A percentile compares a stretch with the other conserved stretches of the same genome.
phyloP scores from a whole-genome alignment of 2,329 filamentous ascomycete species.

The Colletotrichum graminicola region DNA sequence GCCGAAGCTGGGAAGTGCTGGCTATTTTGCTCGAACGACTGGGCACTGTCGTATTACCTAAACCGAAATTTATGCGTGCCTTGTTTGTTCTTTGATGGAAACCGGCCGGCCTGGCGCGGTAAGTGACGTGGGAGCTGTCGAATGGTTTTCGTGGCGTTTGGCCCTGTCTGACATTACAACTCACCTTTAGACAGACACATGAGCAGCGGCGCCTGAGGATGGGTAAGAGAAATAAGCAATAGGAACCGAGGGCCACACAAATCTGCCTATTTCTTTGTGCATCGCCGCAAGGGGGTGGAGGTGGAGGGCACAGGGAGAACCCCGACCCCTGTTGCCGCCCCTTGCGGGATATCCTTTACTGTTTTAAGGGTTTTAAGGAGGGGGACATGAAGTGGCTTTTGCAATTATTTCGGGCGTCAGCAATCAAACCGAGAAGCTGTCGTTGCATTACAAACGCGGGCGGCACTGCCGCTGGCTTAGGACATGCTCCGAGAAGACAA shows the following conservation, averaged over 20 bases:
- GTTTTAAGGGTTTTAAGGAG: constrained; percentile 7
- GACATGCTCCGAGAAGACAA: constrained; percentile 5
- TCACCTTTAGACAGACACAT: constrained; percentile 6
- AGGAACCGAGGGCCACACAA: no score
- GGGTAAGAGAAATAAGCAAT: no score
- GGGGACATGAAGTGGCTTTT: constrained; percentile 15
- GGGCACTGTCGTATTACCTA: background rate
- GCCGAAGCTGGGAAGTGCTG: constrained; percentile 17
- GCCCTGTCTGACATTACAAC: constrained; percentile 18
- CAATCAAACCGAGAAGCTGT: constrained; percentile 16
- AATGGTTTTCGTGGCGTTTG: constrained; percentile 20
- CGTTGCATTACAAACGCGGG: constrained; percentile 17
- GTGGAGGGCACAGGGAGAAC: constrained; percentile 12
- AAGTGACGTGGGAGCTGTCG: constrained; percentile 32
- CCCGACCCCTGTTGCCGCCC: constrained; percentile 16
- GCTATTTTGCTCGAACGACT: constrained; percentile 14
- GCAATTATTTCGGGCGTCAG: constrained; percentile 26
- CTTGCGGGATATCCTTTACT: constrained; percentile 31
- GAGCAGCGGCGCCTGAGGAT: constrained; percentile 8
- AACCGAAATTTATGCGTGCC: background rate
- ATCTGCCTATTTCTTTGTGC: constrained; percentile 22
- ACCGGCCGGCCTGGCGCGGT: constrained; percentile 9
- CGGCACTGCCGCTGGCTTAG: constrained; percentile 5
- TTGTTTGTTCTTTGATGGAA: constrained; percentile 6
- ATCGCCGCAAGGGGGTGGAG: constrained; percentile 17